Conservation (phyloP, 371 early-diverging fungal genomes). For the Rhizopus sp. region DNA sequence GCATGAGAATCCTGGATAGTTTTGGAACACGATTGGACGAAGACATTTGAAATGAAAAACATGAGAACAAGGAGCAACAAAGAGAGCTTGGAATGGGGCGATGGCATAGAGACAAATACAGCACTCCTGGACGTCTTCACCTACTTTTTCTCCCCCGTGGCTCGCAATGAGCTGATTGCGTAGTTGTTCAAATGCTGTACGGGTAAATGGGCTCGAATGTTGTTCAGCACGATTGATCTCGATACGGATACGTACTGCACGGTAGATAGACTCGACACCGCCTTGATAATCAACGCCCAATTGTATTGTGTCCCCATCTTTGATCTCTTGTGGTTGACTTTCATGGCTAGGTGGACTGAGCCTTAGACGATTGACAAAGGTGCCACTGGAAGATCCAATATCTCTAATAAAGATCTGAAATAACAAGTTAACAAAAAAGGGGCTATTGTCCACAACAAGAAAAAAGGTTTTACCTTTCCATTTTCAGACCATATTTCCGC, state of each 20-base stretch:
- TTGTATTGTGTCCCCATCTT: slow-evolving; percentile 89
- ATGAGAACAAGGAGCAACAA: slow-evolving; percentile 91
- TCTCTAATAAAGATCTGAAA: slow-evolving; percentile 82
- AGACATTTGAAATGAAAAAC: slow-evolving; percentile 92
- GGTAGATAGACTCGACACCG: slow-evolving; percentile 61
- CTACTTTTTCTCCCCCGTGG: too few relatives aligned
- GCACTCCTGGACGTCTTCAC: slow-evolving; percentile 65
- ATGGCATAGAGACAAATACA: slow-evolving; percentile 91
- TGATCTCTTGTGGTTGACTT: slow-evolving; percentile 74
- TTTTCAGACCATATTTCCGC: slow-evolving; percentile 86
- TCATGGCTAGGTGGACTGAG: slow-evolving; percentile 83
- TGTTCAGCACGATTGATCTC: slow-evolving; percentile 65
- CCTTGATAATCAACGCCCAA: slow-evolving; percentile 96
- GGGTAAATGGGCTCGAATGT: slow-evolving; percentile 17
- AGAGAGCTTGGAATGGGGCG: slow-evolving; percentile 88
- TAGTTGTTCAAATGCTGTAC: slow-evolving; percentile 24
- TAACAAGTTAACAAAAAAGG: background rate
- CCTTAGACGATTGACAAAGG: slow-evolving; percentile 90
- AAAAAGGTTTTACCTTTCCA: slow-evolving; percentile 66
- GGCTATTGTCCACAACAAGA: background rate
- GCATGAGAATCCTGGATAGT: slow-evolving; percentile 80
- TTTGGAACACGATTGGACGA: slow-evolving; percentile 53
- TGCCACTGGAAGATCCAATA: slow-evolving; percentile 91
- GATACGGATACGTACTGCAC: slow-evolving; percentile 74
- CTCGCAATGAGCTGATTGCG: slow-evolving; percentile 17